Evolutionary conservation across 495 filamentous ascomycete species (phyloP).

Genomic region (Pseudevernia furfuracea): DNA sequence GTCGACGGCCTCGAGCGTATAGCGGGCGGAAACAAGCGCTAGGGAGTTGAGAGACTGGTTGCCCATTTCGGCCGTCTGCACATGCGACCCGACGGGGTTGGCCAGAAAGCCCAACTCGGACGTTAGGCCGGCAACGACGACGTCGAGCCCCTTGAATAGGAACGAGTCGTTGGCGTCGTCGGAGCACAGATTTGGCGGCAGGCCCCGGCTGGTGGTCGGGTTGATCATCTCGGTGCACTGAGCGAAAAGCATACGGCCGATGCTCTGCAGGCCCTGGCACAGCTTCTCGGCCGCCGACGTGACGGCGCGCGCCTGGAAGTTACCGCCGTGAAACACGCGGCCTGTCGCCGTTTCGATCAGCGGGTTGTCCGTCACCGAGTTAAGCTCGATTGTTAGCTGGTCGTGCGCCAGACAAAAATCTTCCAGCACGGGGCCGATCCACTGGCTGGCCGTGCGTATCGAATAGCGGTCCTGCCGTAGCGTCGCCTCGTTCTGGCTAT

Average conservation of each 20-base stretch:
- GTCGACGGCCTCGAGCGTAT: slow-evolving; percentile 47
- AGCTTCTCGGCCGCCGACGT: slow-evolving; percentile 58
- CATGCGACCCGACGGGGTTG: slow-evolving; percentile 47
- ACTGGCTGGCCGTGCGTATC: slow-evolving; percentile 52
- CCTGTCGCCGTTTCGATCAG: slow-evolving; percentile 38
- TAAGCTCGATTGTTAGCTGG: slow-evolving; percentile 50
- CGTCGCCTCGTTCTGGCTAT: slow-evolving; percentile 23
- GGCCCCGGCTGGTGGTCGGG: slow-evolving; percentile 43
- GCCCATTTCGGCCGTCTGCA: slow-evolving; percentile 51
- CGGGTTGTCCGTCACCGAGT: slow-evolving; percentile 58
- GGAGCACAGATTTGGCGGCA: slow-evolving; percentile 49
- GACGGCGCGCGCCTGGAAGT: slow-evolving; percentile 54
- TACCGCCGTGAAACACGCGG: slow-evolving; percentile 47
- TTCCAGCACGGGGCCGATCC: slow-evolving; percentile 58
- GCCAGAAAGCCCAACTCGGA: slow-evolving; percentile 50
- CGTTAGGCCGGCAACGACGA: slow-evolving; percentile 53
- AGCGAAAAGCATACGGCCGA: slow-evolving; percentile 51
- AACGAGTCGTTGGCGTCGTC: slow-evolving; percentile 51
- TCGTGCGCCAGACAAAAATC: slow-evolving; percentile 46
- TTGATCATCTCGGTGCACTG: slow-evolving; percentile 54
- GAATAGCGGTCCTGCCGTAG: slow-evolving; percentile 56
- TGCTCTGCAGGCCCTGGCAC: slow-evolving; percentile 41
- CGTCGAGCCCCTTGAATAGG: slow-evolving; percentile 51
- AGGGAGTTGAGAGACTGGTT: slow-evolving; percentile 57
- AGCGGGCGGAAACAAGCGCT: slow-evolving; percentile 50